Evolutionary conservation across 495 filamentous ascomycete species (phyloP).

Genomic region (Aspergillus homomorphus): DNA sequence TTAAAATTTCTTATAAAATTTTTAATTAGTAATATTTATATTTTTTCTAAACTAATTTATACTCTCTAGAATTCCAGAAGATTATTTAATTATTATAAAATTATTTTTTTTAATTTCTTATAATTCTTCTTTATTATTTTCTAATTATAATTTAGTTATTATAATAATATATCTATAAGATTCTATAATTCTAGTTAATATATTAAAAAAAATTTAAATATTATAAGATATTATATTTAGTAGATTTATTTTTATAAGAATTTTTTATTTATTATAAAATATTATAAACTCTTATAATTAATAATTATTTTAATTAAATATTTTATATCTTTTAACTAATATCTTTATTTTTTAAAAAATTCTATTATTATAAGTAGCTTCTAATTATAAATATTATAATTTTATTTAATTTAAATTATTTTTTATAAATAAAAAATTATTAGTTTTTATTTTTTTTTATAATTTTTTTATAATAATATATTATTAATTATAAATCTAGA

Average conservation of each 20-base stretch:
- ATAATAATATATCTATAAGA: slow-evolving; percentile 1
- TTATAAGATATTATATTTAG: slow-evolving; percentile 1
- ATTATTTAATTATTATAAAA: slow-evolving; percentile 3
- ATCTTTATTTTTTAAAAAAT: neutral
- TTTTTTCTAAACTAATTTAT: neutral
- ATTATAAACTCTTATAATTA: slow-evolving; percentile 1
- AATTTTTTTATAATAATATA: slow-evolving; percentile 4
- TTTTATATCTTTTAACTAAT: neutral
- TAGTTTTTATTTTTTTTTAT: neutral
- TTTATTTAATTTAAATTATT: neutral
- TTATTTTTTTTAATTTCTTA: neutral
- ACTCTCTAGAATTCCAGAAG: neutral
- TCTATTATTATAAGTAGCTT: slow-evolving; percentile 3
- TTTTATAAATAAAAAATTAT: neutral
- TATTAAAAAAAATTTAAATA: neutral
- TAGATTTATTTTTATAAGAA: neutral
- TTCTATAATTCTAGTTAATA: neutral
- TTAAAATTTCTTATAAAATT: neutral
- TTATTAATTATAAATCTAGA: neutral
- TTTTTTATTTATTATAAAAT: slow-evolving; percentile 2
- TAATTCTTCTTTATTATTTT: neutral
- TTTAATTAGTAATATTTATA: neutral
- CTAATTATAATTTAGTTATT: neutral
- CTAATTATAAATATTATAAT: slow-evolving; percentile 3
- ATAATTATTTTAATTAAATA: neutral